Conservation (phyloP, 106 monocot species). For the Agapanthus africanus region DNA sequence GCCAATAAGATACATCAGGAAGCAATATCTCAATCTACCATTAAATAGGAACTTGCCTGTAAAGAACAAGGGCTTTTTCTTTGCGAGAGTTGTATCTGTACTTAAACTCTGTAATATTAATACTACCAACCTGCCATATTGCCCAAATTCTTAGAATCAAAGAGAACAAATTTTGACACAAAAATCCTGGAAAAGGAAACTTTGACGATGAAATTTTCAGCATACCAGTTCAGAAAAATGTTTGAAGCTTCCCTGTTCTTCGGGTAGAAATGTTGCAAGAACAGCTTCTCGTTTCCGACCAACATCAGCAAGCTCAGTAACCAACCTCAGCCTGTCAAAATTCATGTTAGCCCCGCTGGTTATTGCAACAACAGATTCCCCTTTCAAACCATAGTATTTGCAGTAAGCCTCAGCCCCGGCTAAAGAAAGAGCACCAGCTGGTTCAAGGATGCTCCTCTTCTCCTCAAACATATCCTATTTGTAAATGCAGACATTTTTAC, state of each 20-base stretch:
- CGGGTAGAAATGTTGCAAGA: constrained; percentile 72
- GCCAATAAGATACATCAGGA: background rate
- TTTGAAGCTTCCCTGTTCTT: constrained; percentile 85
- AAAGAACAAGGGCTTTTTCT: constrained; percentile 83
- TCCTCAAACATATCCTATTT: constrained; percentile 98
- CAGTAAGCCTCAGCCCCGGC: constrained; percentile 99
- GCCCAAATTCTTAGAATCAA: background rate
- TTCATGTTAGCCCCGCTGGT: constrained; percentile 99
- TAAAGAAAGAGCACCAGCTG: constrained; percentile 91
- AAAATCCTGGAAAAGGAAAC: constrained; percentile 1
- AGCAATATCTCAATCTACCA: background rate
- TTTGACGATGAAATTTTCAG: background rate
- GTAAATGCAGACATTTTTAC: background rate
- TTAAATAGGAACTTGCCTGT: constrained; percentile 42
- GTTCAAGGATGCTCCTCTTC: constrained; percentile 97
- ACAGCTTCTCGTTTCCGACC: constrained; percentile 97
- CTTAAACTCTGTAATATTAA: constrained; percentile 97
- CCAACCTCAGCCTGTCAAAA: constrained; percentile 88
- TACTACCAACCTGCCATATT: constrained; percentile 56
- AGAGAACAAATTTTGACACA: background rate
- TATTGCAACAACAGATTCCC: constrained; percentile 80
- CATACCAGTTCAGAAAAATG: constrained; percentile 61
- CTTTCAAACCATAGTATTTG: constrained; percentile 86
- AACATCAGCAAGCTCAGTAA: constrained; percentile 98
- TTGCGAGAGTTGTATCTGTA: constrained; percentile 80